These are phyloP conservation scores for Komagataella pseudopastoris DNA, from an alignment of 805 yeast species.

Conservation along the genomic window DNA sequence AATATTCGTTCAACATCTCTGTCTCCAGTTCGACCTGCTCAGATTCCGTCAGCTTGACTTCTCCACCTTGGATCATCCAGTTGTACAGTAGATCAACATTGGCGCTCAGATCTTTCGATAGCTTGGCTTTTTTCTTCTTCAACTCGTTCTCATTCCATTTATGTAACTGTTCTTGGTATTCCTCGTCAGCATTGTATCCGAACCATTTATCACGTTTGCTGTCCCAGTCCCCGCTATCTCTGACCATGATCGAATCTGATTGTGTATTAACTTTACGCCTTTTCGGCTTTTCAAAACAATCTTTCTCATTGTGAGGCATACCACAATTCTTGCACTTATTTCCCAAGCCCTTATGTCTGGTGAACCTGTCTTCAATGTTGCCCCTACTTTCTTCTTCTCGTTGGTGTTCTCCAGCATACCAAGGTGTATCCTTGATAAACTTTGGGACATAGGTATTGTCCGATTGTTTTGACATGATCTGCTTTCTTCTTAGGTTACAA, in stretches of 20 bases:
- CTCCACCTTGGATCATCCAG: constrained; percentile 6
- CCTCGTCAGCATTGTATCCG: constrained; percentile 49
- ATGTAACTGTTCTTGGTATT: constrained; percentile 38
- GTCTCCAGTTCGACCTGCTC: not conserved
- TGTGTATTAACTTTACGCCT: constrained; percentile 16
- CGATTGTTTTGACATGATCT: not conserved
- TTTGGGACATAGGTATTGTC: constrained; percentile 24
- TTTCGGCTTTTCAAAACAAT: constrained; percentile 47
- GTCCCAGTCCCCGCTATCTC: constrained; percentile 38
- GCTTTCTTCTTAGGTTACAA: not conserved
- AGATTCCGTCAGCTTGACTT: constrained; percentile 2
- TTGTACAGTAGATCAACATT: constrained; percentile 1
- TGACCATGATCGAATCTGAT: constrained; percentile 9
- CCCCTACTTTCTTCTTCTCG: constrained; percentile 1
- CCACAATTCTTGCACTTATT: constrained; percentile 47
- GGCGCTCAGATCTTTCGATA: constrained; percentile 5
- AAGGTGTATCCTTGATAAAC: constrained; percentile 24
- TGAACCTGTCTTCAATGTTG: not conserved
- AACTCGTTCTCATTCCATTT: constrained; percentile 28
- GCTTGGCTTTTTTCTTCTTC: constrained; percentile 8
- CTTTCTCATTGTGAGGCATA: constrained; percentile 31
- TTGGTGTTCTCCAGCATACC: constrained; percentile 17
- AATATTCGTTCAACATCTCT: not conserved
- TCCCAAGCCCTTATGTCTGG: constrained; percentile 3
- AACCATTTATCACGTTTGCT: constrained; percentile 72